Base-by-base conservation (phyloP, 352 stramenopile species). In the Phytophthora citricola region DNA sequence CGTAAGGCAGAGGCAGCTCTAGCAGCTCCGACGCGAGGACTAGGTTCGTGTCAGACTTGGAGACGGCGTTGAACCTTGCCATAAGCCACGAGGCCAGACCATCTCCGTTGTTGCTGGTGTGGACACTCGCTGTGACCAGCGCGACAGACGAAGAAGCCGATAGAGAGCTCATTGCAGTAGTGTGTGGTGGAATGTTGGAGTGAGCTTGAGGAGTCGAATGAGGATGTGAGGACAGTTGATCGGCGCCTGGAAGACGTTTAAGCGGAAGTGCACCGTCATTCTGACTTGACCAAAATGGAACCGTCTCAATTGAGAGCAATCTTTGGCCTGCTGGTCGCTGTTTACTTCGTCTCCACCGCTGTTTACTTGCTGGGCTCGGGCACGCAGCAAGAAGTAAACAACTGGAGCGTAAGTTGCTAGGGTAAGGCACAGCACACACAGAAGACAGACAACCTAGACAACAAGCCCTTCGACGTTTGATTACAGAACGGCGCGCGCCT, bases 21-120 rank as follows among this genome's bases (percentile, higher is more conserved):
- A 54, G 66, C n/a, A 71, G 31, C 0, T 66, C 44, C 12, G 56
- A 71, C 5, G 63, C 63, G 15, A 66, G 63, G 8, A 44, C 43
- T 20, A 71, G 15, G 14, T 56, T 61, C 24, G 34, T 57, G 17
- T n/a, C n/a, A 11, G 48, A 45, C 22, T 38, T 45, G 8, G 56
- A 29, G 56, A 67, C 29, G 29, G 50, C 15, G 15, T 62, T 48
- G 49, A 66, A 71, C 24, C 56, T 66, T 4, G 26, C 4, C 5
- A 48, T 62, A 11, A 71, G 49, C 63, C 55, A 71, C 15, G 48
- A 32, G 40, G 48, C 63, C n/a, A 71, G 49, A 5, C 63, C 63
- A 32, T 63, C 38, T 5, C 61, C 55, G 17, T 71, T 71, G 63
- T 71, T 71, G 20, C 36, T 62, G 43, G 49, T 15, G 41, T 55